Evolutionary conservation across 31 red algal genomes (phyloP).

Genomic region (Odonthalia washingtoniensis): DNA sequence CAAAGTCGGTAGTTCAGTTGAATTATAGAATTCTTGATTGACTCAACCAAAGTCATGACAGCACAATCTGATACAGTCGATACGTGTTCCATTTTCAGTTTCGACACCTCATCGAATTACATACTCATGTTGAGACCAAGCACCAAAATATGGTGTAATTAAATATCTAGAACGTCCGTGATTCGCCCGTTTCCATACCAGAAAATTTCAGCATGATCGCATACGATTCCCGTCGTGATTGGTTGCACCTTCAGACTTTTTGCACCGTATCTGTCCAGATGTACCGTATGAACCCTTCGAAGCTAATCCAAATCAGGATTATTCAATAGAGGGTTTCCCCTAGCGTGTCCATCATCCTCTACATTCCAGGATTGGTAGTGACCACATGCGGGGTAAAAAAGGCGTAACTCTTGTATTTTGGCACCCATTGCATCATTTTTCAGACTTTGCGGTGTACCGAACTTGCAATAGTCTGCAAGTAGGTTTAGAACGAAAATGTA

Average conservation of each 20-base stretch:
- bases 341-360: neutral
- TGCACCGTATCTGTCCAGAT: constrained; percentile 5
- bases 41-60: neutral
- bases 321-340: constrained; percentile 19
- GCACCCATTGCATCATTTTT: constrained; percentile 26
- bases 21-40: constrained; percentile 5
- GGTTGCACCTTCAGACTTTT: constrained; percentile 22
- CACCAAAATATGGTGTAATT: neutral
- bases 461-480: constrained; percentile 36
- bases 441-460: neutral
- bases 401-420: constrained; percentile 22
- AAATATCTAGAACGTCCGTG: neutral
- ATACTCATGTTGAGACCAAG: constrained; percentile 1
- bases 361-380: constrained; percentile 14
- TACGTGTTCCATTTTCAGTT: constrained; percentile 28
- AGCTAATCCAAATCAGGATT: constrained; percentile 24
- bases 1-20: constrained; percentile 2
- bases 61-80: neutral
- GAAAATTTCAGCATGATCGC: constrained; percentile 24
- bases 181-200: neutral
- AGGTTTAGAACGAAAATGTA: constrained; percentile 43
- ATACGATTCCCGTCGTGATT: constrained; percentile 3
- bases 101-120: constrained; percentile 31
- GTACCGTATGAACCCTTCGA: constrained; percentile 1
- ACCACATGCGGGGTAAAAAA: constrained; percentile 37